Base-by-base conservation (phyloP, 768 basidiomycete species). In the Ramaria rubella region DNA sequence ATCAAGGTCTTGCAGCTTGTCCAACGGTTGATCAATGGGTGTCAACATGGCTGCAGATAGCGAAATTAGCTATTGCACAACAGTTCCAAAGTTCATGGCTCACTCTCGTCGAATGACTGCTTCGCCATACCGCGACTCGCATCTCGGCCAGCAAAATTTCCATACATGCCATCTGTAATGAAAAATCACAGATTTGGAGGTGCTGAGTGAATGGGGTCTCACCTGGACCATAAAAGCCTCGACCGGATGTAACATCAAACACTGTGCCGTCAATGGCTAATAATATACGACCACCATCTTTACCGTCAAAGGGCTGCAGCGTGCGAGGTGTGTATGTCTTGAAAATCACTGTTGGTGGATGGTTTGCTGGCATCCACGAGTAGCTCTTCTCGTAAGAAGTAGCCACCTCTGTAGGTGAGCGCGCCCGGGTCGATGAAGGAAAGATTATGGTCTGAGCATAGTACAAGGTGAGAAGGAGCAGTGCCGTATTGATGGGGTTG, bases 51-150 rank as follows among this genome's bases (percentile, higher is more conserved):
- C 94, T 88, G 65, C 24, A 36, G 19, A 50, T n/a, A n/a, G 36
- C 62, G 57, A 5, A 55, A 36, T 55, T 51, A 42, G 57, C 62
- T 55, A 29, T 33, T 24, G 44, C 15, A 24, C 4, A 40, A 23
- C n/a, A 17, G 51, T 40, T 26, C 26, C 21, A n/a, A 40, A 33
- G 51, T 5, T 6, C 14, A 33, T 40, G 33, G 65, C 86, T 52
- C 64, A 91, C 94, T 91, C n/a, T 75, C 29, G 50, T 94, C 94
- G 62, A 96, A 97, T 2, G 93, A 95, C 72, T 97, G 94, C 72
- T 94, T 96, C 6, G 95, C 95, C 90, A 98, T 94, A 4, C 95
- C 94, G 34, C 94, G 76, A 15, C 91, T 94, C 1, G 95, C 95
- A 72, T 99, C 95, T 49, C 94, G 73, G 5, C 95, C 96, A 2